Evolutionary conservation across 148 eudicot species (phyloP).

Genomic region (Camellia japonica): DNA sequence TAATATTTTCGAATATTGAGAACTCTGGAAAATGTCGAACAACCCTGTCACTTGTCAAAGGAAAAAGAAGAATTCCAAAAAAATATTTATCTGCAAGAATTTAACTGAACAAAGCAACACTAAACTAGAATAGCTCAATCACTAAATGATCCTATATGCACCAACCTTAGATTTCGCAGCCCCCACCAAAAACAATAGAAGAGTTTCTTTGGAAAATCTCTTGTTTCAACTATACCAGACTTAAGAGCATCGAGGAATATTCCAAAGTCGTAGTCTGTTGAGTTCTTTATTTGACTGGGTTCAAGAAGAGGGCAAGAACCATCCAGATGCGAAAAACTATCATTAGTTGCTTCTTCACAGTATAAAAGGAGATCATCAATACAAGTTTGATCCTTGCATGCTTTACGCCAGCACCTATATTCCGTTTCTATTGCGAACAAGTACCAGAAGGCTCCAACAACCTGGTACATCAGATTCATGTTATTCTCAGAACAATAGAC

Average conservation of each 20-base stretch:
- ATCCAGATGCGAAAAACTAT: constrained; percentile 11
- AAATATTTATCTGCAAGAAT: background rate
- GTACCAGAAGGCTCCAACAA: constrained; percentile 83
- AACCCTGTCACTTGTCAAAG: background rate
- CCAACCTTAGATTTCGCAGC: constrained; percentile 69
- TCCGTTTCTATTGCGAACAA: constrained; percentile 60
- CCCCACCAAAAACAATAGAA: constrained; percentile 97
- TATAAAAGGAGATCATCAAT: constrained; percentile 18
- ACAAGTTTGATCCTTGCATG: constrained; percentile 35
- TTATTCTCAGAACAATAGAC: background rate
- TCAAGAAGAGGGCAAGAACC: constrained; percentile 38
- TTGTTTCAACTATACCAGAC: constrained; percentile 40
- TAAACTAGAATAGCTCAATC: background rate
- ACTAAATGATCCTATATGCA: constrained; percentile 3
- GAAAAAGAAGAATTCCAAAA: background rate
- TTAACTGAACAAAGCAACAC: background rate
- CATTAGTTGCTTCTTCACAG: constrained; percentile 25
- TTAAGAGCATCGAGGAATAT: constrained; percentile 62
- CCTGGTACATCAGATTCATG: constrained; percentile 33
- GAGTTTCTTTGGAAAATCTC: constrained; percentile 49
- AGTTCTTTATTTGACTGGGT: constrained; percentile 27
- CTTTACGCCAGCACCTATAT: constrained; percentile 54
- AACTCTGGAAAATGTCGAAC: background rate
- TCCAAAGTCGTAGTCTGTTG: constrained; percentile 61
- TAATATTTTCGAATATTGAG: background rate